Conservation (phyloP, 352 stramenopile genomes). For the Phytophthora brassicae region DNA sequence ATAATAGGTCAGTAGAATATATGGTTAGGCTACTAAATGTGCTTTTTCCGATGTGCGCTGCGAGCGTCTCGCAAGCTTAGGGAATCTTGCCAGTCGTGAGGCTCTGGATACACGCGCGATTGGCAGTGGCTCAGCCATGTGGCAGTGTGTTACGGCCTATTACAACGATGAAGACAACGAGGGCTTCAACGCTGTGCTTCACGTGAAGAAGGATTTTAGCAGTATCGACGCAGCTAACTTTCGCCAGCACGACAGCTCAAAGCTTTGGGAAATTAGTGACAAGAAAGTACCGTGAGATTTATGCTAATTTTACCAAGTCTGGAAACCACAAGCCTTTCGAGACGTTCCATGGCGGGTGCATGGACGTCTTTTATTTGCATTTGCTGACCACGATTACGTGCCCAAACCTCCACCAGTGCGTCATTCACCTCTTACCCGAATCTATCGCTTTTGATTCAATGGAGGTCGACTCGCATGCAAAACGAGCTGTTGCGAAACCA, state of each 20-base stretch:
- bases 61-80: no score
- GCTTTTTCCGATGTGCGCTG: not conserved
- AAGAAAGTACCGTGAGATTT: not conserved
- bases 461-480: no score
- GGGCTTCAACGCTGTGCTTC: not conserved
- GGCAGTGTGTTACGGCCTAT: no score
- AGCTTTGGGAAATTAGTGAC: not conserved
- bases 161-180: not conserved
- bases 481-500: no score
- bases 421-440: not conserved
- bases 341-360: not conserved
- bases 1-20: not conserved
- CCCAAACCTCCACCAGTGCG: not conserved
- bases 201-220: not conserved
- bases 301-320: not conserved
- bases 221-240: not conserved
- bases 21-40: not conserved
- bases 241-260: not conserved
- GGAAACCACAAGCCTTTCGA: not conserved
- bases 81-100: not conserved
- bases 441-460: not conserved
- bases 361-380: not conserved
- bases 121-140: not conserved
- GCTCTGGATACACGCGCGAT: not conserved
- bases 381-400: not conserved